These are phyloP conservation scores for Castanea sativa DNA, from an alignment of 306 rosid species.

Conservation along the genomic window DNA sequence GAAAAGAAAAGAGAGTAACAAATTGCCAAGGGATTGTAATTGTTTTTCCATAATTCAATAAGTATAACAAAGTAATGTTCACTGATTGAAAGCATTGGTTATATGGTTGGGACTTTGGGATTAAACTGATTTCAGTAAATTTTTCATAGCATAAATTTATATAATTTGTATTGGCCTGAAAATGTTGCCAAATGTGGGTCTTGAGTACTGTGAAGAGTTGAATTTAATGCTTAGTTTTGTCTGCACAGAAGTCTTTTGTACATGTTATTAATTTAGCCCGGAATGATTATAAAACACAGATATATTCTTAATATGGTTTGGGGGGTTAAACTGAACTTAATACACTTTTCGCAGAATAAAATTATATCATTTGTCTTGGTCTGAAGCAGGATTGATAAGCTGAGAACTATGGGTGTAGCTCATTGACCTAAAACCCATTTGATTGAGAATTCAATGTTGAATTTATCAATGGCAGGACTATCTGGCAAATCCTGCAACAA, in stretches of 20 bases:
- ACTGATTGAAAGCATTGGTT: background rate
- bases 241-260: no score
- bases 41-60: no score
- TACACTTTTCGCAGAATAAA: background rate
- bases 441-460: constrained; percentile 25
- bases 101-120: background rate
- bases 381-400: constrained; percentile 1
- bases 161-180: background rate
- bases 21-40: no score
- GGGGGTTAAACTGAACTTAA: background rate
- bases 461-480: constrained; percentile 73
- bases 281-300: no score
- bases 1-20: no score
- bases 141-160: no score
- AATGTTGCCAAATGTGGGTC: background rate
- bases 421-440: constrained; percentile 11
- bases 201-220: background rate
- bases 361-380: background rate
- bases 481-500: constrained; percentile 75
- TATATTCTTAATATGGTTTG: no score
- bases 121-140: constrained; percentile 1
- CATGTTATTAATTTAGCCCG: no score
- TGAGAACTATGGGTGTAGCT: background rate
- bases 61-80: no score
- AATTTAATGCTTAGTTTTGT: background rate